Conservation (phyloP, 768 basidiomycete species). For the Rhodotorula diobovata region DNA sequence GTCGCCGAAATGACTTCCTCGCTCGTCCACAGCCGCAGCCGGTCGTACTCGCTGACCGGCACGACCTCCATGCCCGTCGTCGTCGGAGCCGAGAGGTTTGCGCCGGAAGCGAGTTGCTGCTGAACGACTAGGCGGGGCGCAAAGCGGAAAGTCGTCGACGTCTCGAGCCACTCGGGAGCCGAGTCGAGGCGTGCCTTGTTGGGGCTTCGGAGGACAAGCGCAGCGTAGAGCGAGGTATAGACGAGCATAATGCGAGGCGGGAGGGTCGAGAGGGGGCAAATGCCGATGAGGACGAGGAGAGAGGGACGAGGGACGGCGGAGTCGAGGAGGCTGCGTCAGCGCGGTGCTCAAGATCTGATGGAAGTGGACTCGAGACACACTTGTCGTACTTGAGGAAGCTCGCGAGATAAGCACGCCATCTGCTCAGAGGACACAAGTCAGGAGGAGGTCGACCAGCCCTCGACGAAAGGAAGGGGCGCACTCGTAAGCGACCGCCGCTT, state of each 20-base stretch:
- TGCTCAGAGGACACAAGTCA: neutral
- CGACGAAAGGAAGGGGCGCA: neutral
- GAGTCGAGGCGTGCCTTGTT: slow-evolving; percentile 1
- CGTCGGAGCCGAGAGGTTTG: neutral
- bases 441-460: neutral
- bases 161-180: neutral
- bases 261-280: no score
- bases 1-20: neutral
- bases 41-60: slow-evolving; percentile 5
- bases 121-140: slow-evolving; percentile 4
- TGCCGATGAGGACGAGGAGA: no score
- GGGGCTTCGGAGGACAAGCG: neutral
- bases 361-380: neutral
- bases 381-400: slow-evolving; percentile 14
- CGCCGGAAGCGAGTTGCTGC: neutral
- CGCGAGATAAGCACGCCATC: slow-evolving; percentile 15
- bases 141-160: neutral
- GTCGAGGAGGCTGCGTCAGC: no score
- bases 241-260: no score
- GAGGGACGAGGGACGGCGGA: neutral
- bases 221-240: neutral
- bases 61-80: neutral
- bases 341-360: neutral
- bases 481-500: slow-evolving; percentile 8
- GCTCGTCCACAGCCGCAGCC: neutral